Evolutionary conservation across 2,329 filamentous ascomycete genomes (phyloP).

Genomic region (Penicillium sp.): DNA sequence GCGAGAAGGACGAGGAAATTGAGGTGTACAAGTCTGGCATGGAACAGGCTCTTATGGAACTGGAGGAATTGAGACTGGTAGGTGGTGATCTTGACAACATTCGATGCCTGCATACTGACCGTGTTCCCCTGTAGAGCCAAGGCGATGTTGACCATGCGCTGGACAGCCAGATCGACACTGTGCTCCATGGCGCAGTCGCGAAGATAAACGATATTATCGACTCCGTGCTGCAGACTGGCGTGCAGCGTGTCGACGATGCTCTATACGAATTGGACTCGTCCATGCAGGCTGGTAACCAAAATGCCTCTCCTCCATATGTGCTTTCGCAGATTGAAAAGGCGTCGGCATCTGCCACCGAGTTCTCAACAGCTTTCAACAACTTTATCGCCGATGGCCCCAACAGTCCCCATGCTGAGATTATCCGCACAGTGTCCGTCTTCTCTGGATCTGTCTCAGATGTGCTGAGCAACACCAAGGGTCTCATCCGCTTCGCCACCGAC

Average conservation of each 20-base stretch:
- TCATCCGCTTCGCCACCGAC: constrained; percentile 87
- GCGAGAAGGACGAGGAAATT: constrained; percentile 95
- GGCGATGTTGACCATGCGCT: constrained; percentile 75
- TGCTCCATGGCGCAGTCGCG: constrained; percentile 79
- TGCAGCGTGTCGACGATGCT: constrained; percentile 91
- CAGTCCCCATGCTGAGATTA: constrained; percentile 83
- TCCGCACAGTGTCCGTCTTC: constrained; percentile 88
- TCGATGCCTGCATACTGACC: neutral
- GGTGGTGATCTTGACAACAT: constrained; percentile 8
- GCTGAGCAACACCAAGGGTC: constrained; percentile 92
- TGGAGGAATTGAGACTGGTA: constrained; percentile 76
- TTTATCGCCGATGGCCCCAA: constrained; percentile 96
- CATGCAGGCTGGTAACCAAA: constrained; percentile 99
- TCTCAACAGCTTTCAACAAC: constrained; percentile 97
- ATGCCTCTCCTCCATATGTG: constrained; percentile 89
- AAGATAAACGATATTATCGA: constrained; percentile 99
- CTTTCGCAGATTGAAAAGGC: constrained; percentile 97
- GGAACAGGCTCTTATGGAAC: constrained; percentile 90
- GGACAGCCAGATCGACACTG: constrained; percentile 85
- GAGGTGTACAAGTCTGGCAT: constrained; percentile 98
- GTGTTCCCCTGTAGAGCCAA: constrained; percentile 51
- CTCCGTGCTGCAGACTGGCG: constrained; percentile 88
- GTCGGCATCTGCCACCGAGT: constrained; percentile 89
- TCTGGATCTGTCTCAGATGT: constrained; percentile 89
- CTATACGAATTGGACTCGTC: constrained; percentile 95